Conservation (phyloP, 345 rosid species). For the Ceriops tagal region DNA sequence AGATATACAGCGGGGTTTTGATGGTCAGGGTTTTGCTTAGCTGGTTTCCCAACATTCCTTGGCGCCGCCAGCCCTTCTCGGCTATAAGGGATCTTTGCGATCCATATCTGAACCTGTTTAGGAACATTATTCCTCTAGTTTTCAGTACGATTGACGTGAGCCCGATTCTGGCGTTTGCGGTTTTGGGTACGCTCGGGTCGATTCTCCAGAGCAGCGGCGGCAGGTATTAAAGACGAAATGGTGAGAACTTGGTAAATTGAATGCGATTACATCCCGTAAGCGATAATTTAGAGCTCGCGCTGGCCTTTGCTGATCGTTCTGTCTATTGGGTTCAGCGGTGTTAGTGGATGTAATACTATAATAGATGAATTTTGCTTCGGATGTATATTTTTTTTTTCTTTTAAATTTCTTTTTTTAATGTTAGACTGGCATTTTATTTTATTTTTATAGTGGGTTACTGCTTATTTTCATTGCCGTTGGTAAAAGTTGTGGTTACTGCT, state of each 20-base stretch:
- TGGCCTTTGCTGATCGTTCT: not conserved
- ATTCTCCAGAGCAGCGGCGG: constrained; percentile 52
- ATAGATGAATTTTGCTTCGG: too few relatives aligned
- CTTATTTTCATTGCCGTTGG: not conserved
- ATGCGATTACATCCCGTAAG: constrained; percentile 2
- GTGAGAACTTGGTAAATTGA: not conserved
- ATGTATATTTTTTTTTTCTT: too few relatives aligned
- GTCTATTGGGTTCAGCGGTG: too few relatives aligned
- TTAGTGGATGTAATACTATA: too few relatives aligned
- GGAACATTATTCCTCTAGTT: constrained; percentile 74
- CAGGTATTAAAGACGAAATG: constrained; percentile 6
- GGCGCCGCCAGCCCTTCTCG: constrained; percentile 82
- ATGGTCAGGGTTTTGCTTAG: constrained; percentile 90
- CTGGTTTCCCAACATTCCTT: constrained; percentile 92
- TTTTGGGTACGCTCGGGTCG: constrained; percentile 67
- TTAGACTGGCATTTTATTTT: not conserved
- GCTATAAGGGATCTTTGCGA: constrained; percentile 83
- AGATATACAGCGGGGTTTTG: constrained; percentile 79
- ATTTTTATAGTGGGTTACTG: not conserved
- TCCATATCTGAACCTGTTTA: constrained; percentile 80
- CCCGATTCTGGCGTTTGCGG: constrained; percentile 77
- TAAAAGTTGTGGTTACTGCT: not conserved
- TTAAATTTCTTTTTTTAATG: too few relatives aligned
- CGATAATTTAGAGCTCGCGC: not conserved
- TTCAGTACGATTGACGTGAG: constrained; percentile 79